Percentiles rank a stretch among this genome's conserved stretches.
These are phyloP conservation scores for Hygrocybe coccinea DNA, from an alignment of 768 basidiomycete genomes.

Conservation along the genomic window DNA sequence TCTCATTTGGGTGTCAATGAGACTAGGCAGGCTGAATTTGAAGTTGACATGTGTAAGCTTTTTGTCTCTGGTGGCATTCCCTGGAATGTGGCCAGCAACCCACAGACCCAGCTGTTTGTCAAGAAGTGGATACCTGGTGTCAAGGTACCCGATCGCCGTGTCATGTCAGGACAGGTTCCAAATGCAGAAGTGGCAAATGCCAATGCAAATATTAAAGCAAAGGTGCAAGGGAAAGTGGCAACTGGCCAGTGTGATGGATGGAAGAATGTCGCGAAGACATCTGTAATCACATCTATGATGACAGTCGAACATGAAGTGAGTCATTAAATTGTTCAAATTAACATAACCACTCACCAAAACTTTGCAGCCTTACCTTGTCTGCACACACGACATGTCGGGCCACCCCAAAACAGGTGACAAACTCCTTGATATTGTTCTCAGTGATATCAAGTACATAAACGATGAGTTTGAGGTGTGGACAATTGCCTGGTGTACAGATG, in stretches of 20 bases:
- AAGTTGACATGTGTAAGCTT: constrained; percentile 11
- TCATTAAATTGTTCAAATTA: constrained; percentile 9
- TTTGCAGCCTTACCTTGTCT: constrained; percentile 11
- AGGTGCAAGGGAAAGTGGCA: constrained; percentile 16
- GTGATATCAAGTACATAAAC: too few species aligned
- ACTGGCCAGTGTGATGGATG: constrained; percentile 31
- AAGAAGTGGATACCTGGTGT: constrained; percentile 29
- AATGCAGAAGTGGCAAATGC: constrained; percentile 11
- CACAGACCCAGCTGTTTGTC: constrained; percentile 27
- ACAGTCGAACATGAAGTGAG: constrained; percentile 23
- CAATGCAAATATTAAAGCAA: constrained; percentile 1
- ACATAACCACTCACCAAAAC: neutral
- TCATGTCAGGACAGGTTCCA: constrained; percentile 22
- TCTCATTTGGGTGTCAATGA: too few species aligned
- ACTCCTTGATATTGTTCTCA: constrained; percentile 16
- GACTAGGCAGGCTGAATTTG: neutral
- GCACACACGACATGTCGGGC: constrained; percentile 19
- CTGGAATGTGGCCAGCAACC: constrained; percentile 27
- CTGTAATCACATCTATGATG: constrained; percentile 23
- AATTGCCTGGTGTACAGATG: constrained; percentile 13
- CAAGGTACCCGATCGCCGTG: constrained; percentile 15
- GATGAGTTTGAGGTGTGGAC: constrained; percentile 11
- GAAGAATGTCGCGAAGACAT: constrained; percentile 25
- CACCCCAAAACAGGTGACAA: constrained; percentile 23
- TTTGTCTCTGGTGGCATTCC: constrained; percentile 13